Evolutionary conservation across 2,329 filamentous ascomycete genomes (phyloP).

Genomic region (Pseudogymnoascus sp.): DNA sequence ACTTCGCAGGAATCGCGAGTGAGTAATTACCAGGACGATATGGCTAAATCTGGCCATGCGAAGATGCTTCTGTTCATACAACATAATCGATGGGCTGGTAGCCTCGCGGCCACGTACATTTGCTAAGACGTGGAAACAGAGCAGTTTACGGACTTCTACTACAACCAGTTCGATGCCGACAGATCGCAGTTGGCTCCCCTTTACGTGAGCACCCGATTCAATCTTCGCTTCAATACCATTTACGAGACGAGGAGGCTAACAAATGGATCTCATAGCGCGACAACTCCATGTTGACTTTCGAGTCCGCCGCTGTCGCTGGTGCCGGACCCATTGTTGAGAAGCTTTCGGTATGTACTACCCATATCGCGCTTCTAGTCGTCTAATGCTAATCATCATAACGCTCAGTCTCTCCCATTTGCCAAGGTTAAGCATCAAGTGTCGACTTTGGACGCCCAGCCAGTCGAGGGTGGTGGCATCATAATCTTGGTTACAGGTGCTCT

Average conservation of each 20-base stretch:
- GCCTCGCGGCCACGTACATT: background rate
- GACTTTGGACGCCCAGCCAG: slow-evolving; percentile 79
- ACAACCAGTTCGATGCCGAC: slow-evolving; percentile 74
- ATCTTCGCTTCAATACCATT: background rate
- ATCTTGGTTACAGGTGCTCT: slow-evolving; percentile 86
- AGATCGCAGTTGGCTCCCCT: slow-evolving; percentile 58
- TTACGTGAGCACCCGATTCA: slow-evolving; percentile 62
- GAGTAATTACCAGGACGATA: slow-evolving; percentile 21
- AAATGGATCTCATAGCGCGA: slow-evolving; percentile 50
- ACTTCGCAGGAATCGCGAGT: slow-evolving; percentile 37
- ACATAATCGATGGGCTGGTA: background rate
- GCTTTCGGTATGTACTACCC: slow-evolving; percentile 54
- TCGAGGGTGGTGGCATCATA: slow-evolving; percentile 59
- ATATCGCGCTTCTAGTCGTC: background rate
- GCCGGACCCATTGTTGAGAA: slow-evolving; percentile 65
- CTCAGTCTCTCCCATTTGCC: slow-evolving; percentile 68
- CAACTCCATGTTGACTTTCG: slow-evolving; percentile 89
- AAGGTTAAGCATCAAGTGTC: slow-evolving; percentile 71
- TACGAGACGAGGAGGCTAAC: background rate
- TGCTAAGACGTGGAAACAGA: slow-evolving; percentile 42
- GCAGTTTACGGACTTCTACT: slow-evolving; percentile 87
- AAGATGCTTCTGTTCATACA: background rate
- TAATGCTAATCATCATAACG: background rate
- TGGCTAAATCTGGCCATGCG: background rate
- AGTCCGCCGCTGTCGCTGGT: slow-evolving; percentile 62